Base-by-base conservation (phyloP, 139 green algal genomes). In the Chlorella sp. region DNA sequence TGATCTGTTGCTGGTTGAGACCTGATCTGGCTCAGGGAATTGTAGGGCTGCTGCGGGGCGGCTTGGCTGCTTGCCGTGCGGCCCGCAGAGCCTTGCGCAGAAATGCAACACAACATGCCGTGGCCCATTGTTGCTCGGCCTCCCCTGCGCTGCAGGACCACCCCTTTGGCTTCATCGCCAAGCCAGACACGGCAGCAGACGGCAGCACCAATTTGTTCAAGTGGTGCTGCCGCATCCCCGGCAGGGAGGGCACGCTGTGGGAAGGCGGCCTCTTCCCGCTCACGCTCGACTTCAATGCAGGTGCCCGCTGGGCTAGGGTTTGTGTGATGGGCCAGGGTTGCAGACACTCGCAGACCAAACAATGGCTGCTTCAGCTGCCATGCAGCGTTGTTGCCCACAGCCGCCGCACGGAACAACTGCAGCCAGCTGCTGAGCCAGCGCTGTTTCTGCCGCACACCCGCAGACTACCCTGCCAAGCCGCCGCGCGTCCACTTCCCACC, bases 141-240 rank as follows among this genome's bases (percentile, higher is more conserved):
- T 26, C 69, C 40, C 69, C 46, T 22, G 19, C 36, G 1, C n/a
- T 26, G 26, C 77, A 83, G 77, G 93, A 95, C 82, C 89, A 92
- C 32, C 92, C 92, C 2, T 89, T 90, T 80, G 92, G 92, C 20
- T 95, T 95, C 73, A 85, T 95, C 14, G 92, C 92, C 24, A 86
- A 90, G 36, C 92, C 92, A 0, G 91, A 92, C 4, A 65, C 41
- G 1, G 64, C 77, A 34, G 75, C 36, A 38, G 77, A 81, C 34
- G 43, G 64, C 56, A 73, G 34, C 28, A 79, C 38, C 36, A 86
- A 95, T 85, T 56, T 95, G 38, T 89, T 94, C 70, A 75, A 51
- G 30, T 95, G 92, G 92, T 79, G 90, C n/a, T 95, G 92, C 85
- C 38, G 28, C 20, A 84, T 95, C 13, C 92, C 92, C 2, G 92